phyloP scores from a whole-genome alignment of 2,329 filamentous ascomycete genomes.

The Fusarium chlamydosporum region DNA sequence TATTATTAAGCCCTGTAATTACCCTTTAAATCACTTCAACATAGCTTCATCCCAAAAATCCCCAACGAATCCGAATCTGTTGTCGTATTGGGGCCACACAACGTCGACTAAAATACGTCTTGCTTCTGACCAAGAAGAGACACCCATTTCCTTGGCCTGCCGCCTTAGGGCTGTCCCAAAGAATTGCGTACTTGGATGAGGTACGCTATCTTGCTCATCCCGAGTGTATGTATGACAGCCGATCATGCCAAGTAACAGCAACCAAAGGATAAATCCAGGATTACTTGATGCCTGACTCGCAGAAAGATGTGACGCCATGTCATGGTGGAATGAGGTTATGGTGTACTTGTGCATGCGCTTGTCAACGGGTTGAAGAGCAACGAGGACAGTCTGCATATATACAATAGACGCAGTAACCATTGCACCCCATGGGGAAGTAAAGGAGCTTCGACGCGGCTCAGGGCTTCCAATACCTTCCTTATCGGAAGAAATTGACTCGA shows the following conservation, averaged over 20 bases:
- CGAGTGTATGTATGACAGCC: background rate
- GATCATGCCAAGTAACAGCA: background rate
- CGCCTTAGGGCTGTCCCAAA: constrained; percentile 1
- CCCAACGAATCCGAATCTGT: background rate
- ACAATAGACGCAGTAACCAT: background rate
- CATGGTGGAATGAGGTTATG: background rate
- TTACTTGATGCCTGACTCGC: background rate
- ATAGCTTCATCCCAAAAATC: constrained; percentile 18
- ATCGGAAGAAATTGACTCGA: background rate
- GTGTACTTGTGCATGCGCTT: constrained; percentile 3
- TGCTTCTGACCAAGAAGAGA: constrained; percentile 7
- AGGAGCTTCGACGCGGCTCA: accelerated
- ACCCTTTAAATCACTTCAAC: background rate
- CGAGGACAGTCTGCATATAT: constrained; percentile 5
- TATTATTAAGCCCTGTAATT: background rate
- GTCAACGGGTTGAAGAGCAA: background rate
- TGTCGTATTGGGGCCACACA: background rate
- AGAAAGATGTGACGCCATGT: background rate
- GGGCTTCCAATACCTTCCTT: accelerated
- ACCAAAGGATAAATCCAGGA: constrained; percentile 3
- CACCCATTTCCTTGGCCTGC: background rate
- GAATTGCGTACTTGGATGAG: background rate
- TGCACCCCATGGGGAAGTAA: constrained; percentile 1
- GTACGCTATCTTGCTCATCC: background rate
- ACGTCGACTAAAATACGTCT: background rate